phyloP scores from a whole-genome alignment of 73 alveolate genomes.

The Paramecium primaurelia region DNA sequence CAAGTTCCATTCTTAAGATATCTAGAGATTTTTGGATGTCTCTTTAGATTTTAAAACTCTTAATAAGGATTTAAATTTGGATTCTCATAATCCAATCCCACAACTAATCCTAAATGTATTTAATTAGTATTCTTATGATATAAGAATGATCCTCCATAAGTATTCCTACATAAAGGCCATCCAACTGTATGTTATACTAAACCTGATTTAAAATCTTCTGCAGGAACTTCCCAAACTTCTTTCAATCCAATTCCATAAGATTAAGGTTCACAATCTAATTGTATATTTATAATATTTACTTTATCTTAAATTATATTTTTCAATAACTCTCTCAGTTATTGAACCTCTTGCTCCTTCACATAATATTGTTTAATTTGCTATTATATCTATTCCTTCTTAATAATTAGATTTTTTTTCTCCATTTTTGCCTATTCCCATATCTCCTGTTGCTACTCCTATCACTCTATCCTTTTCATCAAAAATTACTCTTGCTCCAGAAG shows the following conservation, averaged over 20 bases:
- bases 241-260: conserved; percentile 92
- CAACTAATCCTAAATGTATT: conserved; percentile 86
- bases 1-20: conserved; percentile 83
- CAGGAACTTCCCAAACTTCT: conserved; percentile 87
- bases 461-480: conserved; percentile 76
- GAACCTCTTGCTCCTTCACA: conserved; percentile 97
- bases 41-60: conserved; percentile 74
- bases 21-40: conserved; percentile 75
- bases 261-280: conserved; percentile 25
- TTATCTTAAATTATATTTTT: conserved; percentile 67
- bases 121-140: conserved; percentile 72
- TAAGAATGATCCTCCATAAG: conserved; percentile 93
- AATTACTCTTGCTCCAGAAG: conserved; percentile 68
- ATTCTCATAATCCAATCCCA: conserved; percentile 90
- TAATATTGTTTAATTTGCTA: conserved; percentile 89
- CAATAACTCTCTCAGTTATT: conserved; percentile 70
- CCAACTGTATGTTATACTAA: conserved; percentile 89
- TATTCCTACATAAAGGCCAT: conserved; percentile 88
- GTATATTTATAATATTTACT: background rate
- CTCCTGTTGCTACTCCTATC: conserved; percentile 85
- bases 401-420: conserved; percentile 72
- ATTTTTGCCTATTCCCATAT: conserved; percentile 85
- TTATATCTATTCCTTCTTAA: conserved; percentile 63
- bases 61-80: conserved; percentile 91
- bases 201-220: conserved; percentile 75